Evolutionary conservation across 2,329 filamentous ascomycete species (phyloP).

Genomic region (Xylariaceae sp.): DNA sequence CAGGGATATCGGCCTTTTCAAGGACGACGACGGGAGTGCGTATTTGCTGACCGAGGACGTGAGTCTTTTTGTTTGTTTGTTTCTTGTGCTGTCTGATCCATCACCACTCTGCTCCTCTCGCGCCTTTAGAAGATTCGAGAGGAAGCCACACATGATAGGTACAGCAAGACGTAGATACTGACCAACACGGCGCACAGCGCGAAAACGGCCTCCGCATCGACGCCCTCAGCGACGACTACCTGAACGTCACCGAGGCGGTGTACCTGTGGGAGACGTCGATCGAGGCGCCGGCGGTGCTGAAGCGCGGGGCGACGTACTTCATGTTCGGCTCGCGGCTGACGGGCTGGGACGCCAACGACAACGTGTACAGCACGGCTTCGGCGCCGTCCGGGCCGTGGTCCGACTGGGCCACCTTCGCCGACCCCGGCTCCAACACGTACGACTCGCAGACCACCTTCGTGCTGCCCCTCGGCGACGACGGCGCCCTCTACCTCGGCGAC

Average conservation of each 20-base stretch:
- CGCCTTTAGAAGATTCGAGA: too few species aligned
- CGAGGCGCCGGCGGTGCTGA: constrained; percentile 66
- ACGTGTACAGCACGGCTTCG: constrained; percentile 62
- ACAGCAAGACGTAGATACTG: neutral
- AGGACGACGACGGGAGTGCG: constrained; percentile 31
- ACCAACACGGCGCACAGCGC: constrained; percentile 34
- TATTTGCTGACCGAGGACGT: constrained; percentile 28
- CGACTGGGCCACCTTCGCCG: constrained; percentile 60
- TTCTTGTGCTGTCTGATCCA: too few species aligned
- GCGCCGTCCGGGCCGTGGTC: constrained; percentile 64
- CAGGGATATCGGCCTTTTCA: constrained; percentile 61
- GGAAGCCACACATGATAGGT: too few species aligned
- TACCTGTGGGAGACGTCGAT: constrained; percentile 58
- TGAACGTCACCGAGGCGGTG: constrained; percentile 50
- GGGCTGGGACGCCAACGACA: constrained; percentile 66
- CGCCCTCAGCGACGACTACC: constrained; percentile 59
- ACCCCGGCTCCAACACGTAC: constrained; percentile 59
- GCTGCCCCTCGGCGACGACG: constrained; percentile 44
- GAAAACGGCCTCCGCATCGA: constrained; percentile 61
- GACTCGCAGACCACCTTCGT: constrained; percentile 64
- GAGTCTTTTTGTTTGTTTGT: neutral
- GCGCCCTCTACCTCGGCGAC: constrained; percentile 67
- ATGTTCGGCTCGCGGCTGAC: constrained; percentile 64
- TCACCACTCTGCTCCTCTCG: too few species aligned
- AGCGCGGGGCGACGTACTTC: constrained; percentile 62